phyloP scores from a whole-genome alignment of 2,329 filamentous ascomycete species.

The Leptodontidium sp. region DNA sequence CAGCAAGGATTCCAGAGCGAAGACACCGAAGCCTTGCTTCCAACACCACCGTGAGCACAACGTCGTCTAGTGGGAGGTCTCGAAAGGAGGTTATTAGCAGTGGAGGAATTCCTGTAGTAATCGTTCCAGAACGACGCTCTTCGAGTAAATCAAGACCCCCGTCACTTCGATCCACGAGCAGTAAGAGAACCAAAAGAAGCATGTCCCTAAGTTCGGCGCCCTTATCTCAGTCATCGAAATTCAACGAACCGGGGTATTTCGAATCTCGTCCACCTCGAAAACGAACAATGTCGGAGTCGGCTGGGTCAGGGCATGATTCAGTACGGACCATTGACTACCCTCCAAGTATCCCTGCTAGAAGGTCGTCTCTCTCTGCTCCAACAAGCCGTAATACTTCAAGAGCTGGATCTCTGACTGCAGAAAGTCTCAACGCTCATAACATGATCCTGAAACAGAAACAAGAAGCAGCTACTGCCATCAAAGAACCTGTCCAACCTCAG shows the following conservation, averaged over 20 bases:
- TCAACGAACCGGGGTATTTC: conserved; percentile 55
- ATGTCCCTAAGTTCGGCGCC: conserved; percentile 60
- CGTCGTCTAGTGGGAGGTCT: conserved; percentile 59
- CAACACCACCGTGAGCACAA: conserved; percentile 57
- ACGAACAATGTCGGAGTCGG: conserved; percentile 45
- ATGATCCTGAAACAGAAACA: conserved; percentile 41
- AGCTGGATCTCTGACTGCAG: conserved; percentile 63
- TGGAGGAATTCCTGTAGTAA: conserved; percentile 68
- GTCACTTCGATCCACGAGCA: conserved; percentile 69
- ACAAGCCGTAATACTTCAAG: conserved; percentile 66
- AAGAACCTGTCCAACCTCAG: conserved; percentile 16
- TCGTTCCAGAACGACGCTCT: conserved; percentile 66
- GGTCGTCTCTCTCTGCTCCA: conserved; percentile 68
- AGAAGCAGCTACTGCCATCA: conserved; percentile 19
- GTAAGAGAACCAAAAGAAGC: conserved; percentile 61
- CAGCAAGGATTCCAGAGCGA: conserved; percentile 37
- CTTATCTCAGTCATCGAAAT: conserved; percentile 52
- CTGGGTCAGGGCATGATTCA: conserved; percentile 40
- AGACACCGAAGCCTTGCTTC: conserved; percentile 55
- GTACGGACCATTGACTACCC: conserved; percentile 67
- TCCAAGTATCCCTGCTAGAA: conserved; percentile 62
- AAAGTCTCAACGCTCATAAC: conserved; percentile 66
- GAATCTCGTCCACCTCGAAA: conserved; percentile 48
- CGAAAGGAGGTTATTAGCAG: conserved; percentile 66
- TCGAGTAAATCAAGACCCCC: conserved; percentile 58